These are phyloP conservation scores for Yamadazyma laniorum DNA, from an alignment of 805 yeast species.

Conservation along the genomic window DNA sequence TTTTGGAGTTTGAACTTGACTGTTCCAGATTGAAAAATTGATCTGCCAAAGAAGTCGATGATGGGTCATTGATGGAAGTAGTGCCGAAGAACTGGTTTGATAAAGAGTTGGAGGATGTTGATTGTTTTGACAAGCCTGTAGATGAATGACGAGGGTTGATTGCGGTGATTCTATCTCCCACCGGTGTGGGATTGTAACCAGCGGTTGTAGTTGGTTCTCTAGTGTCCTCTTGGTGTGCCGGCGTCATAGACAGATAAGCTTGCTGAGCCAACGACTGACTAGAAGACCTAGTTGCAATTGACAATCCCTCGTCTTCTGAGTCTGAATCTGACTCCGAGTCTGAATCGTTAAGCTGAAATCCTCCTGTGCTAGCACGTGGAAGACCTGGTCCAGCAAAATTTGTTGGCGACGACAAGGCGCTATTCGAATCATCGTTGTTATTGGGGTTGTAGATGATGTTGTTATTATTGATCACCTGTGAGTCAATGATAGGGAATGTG, in stretches of 20 bases:
- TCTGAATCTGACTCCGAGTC: constrained; percentile 19
- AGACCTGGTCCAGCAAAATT: constrained; percentile 1
- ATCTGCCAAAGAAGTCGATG: constrained; percentile 19
- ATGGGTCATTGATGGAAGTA: constrained; percentile 11
- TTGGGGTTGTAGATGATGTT: constrained; percentile 7
- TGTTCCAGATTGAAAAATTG: constrained; percentile 16
- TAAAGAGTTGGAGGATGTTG: constrained; percentile 40
- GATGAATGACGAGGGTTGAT: constrained; percentile 37
- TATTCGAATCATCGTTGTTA: constrained; percentile 3
- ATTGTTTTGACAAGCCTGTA: constrained; percentile 36
- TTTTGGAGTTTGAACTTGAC: background rate
- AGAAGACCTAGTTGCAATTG: constrained; percentile 38
- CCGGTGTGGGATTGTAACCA: constrained; percentile 19
- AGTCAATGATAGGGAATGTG: constrained; percentile 27
- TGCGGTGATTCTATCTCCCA: constrained; percentile 22
- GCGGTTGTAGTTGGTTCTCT: background rate
- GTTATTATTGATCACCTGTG: constrained; percentile 10
- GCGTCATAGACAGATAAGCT: constrained; percentile 28
- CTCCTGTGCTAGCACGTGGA: constrained; percentile 4
- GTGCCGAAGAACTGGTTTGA: constrained; percentile 38
- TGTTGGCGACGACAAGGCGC: constrained; percentile 1
- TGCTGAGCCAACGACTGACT: constrained; percentile 45
- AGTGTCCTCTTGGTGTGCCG: constrained; percentile 13
- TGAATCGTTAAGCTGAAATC: constrained; percentile 7
- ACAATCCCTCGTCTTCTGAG: constrained; percentile 34